Percentiles rank a stretch among this genome's conserved stretches.
Evolutionary conservation across 2,329 filamentous ascomycete species (phyloP).

Genomic region (Podosphaera xanthii): DNA sequence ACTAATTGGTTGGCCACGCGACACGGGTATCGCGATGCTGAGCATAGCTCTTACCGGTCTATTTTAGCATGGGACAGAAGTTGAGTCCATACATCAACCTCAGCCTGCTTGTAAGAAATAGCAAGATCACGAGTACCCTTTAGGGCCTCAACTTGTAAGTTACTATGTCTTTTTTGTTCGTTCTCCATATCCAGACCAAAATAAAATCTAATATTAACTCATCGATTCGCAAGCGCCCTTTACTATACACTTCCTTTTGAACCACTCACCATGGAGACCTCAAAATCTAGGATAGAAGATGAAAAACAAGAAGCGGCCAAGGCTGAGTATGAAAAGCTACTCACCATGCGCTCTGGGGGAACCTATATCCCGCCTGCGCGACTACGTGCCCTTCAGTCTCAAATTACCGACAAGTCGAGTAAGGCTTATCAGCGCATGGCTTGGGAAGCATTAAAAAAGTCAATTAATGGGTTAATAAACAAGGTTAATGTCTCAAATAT

Average conservation of each 20-base stretch:
- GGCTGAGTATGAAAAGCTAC: constrained; percentile 78
- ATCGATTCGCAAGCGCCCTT: background rate
- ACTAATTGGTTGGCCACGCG: too few species aligned
- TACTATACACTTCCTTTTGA: background rate
- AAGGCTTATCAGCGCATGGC: constrained; percentile 98
- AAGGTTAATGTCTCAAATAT: constrained; percentile 98
- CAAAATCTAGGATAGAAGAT: constrained; percentile 35
- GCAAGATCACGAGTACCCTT: too few species aligned
- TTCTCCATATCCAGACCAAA: too few species aligned
- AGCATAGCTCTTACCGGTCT: too few species aligned
- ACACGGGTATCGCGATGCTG: too few species aligned
- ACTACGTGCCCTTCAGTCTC: constrained; percentile 74
- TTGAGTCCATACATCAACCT: too few species aligned
- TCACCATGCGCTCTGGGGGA: constrained; percentile 82
- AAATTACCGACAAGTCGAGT: constrained; percentile 88
- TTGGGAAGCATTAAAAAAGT: constrained; percentile 97
- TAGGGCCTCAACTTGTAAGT: too few species aligned
- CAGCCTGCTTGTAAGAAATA: too few species aligned
- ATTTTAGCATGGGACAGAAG: too few species aligned
- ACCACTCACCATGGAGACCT: constrained; percentile 7
- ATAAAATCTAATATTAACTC: background rate
- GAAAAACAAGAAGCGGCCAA: constrained; percentile 75
- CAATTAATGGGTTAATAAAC: constrained; percentile 95
- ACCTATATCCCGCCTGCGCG: constrained; percentile 90
- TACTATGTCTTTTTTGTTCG: too few species aligned